Percentiles rank a stretch among this genome's conserved stretches.
Conservation (phyloP, 2,329 filamentous ascomycete species). For the Cordyceps farinosa region DNA sequence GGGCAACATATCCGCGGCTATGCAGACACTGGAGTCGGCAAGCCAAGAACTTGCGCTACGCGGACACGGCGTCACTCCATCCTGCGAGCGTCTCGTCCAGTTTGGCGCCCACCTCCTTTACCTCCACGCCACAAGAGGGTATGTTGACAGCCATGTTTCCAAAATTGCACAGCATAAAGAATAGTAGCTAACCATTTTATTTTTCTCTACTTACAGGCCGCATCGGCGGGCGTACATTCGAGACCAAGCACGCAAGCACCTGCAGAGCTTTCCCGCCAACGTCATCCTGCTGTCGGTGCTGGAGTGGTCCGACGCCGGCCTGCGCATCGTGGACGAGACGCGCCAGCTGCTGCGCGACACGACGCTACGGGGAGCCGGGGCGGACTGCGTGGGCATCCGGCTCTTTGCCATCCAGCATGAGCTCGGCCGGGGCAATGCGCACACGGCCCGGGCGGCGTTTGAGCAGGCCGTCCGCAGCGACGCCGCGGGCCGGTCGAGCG, state of each 20-base stretch:
- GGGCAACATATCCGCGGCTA: slow-evolving; percentile 53
- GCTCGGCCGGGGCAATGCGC: slow-evolving; percentile 42
- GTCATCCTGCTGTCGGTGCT: slow-evolving; percentile 70
- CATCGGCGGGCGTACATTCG: slow-evolving; percentile 67
- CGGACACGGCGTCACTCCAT: slow-evolving; percentile 29
- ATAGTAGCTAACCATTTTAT: slow-evolving; percentile 21
- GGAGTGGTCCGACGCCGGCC: slow-evolving; percentile 68
- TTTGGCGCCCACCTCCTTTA: slow-evolving; percentile 63
- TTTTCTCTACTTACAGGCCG: slow-evolving; percentile 40
- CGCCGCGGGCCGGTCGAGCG: slow-evolving; percentile 34
- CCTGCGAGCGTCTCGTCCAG: slow-evolving; percentile 67
- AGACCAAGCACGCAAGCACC: slow-evolving; percentile 55
- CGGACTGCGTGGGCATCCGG: slow-evolving; percentile 43
- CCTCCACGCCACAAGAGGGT: slow-evolving; percentile 59
- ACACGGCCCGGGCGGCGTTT: slow-evolving; percentile 49
- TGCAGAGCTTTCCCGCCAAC: slow-evolving; percentile 68
- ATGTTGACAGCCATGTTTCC: slow-evolving; percentile 24
- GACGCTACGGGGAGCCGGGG: slow-evolving; percentile 34
- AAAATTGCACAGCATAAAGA: not conserved
- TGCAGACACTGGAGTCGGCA: slow-evolving; percentile 38
- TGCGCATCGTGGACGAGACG: slow-evolving; percentile 73
- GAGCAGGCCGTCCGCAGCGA: slow-evolving; percentile 47
- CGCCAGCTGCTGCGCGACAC: slow-evolving; percentile 59
- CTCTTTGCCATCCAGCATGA: slow-evolving; percentile 53
- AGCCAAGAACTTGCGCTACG: slow-evolving; percentile 42